Evolutionary conservation across 139 green algal genomes (phyloP).

Genomic region (Desmodesmus armatus): DNA sequence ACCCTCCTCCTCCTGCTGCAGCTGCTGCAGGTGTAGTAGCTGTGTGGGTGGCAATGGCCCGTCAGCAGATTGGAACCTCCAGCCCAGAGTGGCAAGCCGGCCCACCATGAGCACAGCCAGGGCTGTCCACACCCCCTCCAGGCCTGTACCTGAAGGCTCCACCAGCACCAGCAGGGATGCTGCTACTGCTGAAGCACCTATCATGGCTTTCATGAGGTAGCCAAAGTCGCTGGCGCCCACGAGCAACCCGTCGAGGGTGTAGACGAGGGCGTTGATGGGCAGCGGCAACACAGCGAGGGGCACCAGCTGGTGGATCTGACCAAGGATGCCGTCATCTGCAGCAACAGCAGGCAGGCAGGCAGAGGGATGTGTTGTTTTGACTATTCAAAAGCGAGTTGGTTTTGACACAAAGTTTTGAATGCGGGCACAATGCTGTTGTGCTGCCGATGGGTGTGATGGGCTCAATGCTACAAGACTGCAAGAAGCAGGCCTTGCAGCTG

Average conservation of each 20-base stretch:
- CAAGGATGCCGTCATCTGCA: constrained; percentile 54
- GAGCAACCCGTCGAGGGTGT: constrained; percentile 81
- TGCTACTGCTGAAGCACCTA: constrained; percentile 47
- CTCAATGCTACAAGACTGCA: too few relatives aligned
- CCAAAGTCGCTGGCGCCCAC: constrained; percentile 74
- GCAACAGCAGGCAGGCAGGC: too few relatives aligned
- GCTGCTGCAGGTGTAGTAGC: neutral
- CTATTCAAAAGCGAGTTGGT: too few relatives aligned
- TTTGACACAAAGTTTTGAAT: too few relatives aligned
- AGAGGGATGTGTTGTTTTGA: too few relatives aligned
- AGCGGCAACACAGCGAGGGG: constrained; percentile 69
- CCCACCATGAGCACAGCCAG: constrained; percentile 65
- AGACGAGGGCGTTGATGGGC: constrained; percentile 75
- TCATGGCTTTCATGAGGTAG: constrained; percentile 60
- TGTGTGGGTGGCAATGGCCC: constrained; percentile 35
- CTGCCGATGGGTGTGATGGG: too few relatives aligned
- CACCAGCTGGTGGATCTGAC: constrained; percentile 55
- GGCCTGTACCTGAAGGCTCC: constrained; percentile 49
- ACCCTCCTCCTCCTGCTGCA: constrained; percentile 14
- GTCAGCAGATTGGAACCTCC: constrained; percentile 49
- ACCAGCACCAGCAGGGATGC: constrained; percentile 54
- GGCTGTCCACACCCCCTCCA: constrained; percentile 65
- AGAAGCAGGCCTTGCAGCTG: too few relatives aligned
- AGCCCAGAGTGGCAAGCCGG: constrained; percentile 61
- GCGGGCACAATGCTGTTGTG: too few relatives aligned